Conservation (phyloP, 225 moss, liverwort and hornwort genomes). For the Physcomitrellopsis africana region DNA sequence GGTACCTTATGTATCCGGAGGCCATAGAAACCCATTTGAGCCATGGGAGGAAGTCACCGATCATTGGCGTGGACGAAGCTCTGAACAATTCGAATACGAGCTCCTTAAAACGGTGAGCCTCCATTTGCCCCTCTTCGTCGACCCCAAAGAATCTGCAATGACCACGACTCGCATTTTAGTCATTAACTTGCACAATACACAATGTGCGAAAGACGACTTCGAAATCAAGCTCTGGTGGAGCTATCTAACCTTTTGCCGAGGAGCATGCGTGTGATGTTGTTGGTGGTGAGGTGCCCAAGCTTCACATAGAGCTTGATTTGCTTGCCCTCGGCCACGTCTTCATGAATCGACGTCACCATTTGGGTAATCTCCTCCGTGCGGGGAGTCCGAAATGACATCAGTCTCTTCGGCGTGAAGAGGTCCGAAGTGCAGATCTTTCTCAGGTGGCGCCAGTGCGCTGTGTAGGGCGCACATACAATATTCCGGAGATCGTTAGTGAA, state of each 20-base stretch:
- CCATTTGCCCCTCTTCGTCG: slow-evolving; percentile 32
- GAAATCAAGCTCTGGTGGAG: too few species aligned
- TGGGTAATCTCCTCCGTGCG: slow-evolving; percentile 30
- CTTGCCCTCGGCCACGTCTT: slow-evolving; percentile 40
- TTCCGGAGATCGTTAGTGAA: slow-evolving; percentile 29
- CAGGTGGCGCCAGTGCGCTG: slow-evolving; percentile 53
- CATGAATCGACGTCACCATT: slow-evolving; percentile 35
- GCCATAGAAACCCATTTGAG: slow-evolving; percentile 32
- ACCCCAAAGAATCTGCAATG: slow-evolving; percentile 40
- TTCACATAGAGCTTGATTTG: slow-evolving; percentile 36
- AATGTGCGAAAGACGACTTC: background rate
- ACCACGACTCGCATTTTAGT: too few species aligned
- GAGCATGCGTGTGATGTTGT: slow-evolving; percentile 65
- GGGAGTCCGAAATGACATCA: slow-evolving; percentile 29
- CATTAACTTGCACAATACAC: too few species aligned
- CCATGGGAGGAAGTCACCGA: slow-evolving; percentile 44
- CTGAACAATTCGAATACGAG: slow-evolving; percentile 37
- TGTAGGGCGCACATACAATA: slow-evolving; percentile 41
- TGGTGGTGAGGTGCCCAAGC: slow-evolving; percentile 55
- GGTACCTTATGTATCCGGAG: slow-evolving; percentile 19
- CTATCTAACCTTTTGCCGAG: slow-evolving; percentile 56
- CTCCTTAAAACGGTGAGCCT: slow-evolving; percentile 47
- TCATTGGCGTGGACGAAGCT: background rate
- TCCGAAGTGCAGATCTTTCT: slow-evolving; percentile 51
- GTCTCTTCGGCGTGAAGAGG: slow-evolving; percentile 49